Conservation (phyloP, 2,329 filamentous ascomycete species). For the Sphaerulina vaccinii region DNA sequence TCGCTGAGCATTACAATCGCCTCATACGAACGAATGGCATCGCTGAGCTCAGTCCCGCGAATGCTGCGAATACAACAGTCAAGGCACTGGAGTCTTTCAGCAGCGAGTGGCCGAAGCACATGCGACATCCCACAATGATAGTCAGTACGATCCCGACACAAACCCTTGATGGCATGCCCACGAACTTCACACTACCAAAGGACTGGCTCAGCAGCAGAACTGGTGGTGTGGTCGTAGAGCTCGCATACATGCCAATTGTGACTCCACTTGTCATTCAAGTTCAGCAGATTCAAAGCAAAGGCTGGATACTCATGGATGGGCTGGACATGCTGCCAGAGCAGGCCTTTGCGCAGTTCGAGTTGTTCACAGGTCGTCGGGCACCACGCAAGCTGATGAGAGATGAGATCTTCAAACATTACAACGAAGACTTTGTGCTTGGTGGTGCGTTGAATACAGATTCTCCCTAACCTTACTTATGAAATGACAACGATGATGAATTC, state of each 20-base stretch:
- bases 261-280: constrained; percentile 71
- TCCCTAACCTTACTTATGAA: no score
- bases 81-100: constrained; percentile 59
- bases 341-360: constrained; percentile 76
- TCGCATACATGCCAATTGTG: constrained; percentile 69
- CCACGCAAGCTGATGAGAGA: constrained; percentile 69
- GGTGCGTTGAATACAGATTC: constrained; percentile 26
- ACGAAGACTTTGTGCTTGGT: constrained; percentile 27
- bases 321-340: constrained; percentile 75
- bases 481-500: no score
- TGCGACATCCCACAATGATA: constrained; percentile 68
- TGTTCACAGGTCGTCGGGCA: constrained; percentile 72
- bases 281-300: constrained; percentile 55
- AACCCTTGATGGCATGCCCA: constrained; percentile 62
- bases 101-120: constrained; percentile 64
- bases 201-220: constrained; percentile 71
- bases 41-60: constrained; percentile 22
- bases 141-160: constrained; percentile 75
- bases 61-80: constrained; percentile 40
- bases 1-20: constrained; percentile 69
- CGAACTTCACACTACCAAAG: constrained; percentile 67
- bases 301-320: constrained; percentile 75
- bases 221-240: constrained; percentile 71
- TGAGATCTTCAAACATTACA: constrained; percentile 51
- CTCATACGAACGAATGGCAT: constrained; percentile 41